Evolutionary conservation across 129 eudicot genomes (phyloP), one percentile per base, ranked within the genome.

Genomic region (Flaveria bidentis): DNA sequence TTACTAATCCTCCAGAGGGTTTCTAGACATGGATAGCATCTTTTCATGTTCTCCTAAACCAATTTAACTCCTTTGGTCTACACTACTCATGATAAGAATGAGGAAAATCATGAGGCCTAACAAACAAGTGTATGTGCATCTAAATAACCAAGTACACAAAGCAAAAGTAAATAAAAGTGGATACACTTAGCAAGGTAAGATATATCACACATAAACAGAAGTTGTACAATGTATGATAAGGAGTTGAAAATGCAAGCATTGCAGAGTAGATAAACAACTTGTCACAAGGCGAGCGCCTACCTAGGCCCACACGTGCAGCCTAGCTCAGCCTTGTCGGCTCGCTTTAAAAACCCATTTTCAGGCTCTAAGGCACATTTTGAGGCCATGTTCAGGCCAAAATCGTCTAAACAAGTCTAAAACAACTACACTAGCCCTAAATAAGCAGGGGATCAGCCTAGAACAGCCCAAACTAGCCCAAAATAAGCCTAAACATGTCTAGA

Each of bases 21-120:
- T 52, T 47, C n/a, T 47, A 13, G 57, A 25, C 10, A 72, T 30
- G 30, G 60, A 72, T 53, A 53, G 65, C 33, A 53, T 50, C 51
- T 17, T 30, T 53, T 18, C 76, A 71, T 33, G 58, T 33, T 50
- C 76, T 71, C 65, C 18, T 5, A 71, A 26, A 17, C 49, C 44
- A 25, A 13, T 18, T 71, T 28, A 71, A 53, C 18, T 51, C 65
- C 51, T 72, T 72, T 72, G 65, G 76, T 72, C 23, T 71, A 71
- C 46, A 14, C 65, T 20, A 72, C 30, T 33, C 65, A 33, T 53
- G 76, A 23, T 9, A 53, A 72, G 50, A 25, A 72, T 18, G 36
- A 53, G 28, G 16, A 36, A 18, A 62, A 28, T 28, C 44, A n/a
- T 65, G 70, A 65, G 67, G 26, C 42, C 26, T 33, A 36, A 64